Evolutionary conservation across 805 yeast genomes (phyloP).

Genomic region (Candida ponderosae): DNA sequence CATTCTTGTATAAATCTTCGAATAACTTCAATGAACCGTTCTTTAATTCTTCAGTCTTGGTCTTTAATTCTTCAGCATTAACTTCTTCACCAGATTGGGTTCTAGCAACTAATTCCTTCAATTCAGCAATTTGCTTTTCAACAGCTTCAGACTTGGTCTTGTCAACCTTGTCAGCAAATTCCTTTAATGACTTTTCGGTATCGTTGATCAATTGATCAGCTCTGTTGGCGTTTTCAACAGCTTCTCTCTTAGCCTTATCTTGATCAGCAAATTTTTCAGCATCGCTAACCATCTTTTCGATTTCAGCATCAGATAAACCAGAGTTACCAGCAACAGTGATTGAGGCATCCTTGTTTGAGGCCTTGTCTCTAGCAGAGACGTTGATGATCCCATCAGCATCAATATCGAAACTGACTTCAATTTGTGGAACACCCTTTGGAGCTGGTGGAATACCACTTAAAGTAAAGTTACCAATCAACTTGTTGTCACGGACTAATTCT

Average conservation of each 20-base stretch:
- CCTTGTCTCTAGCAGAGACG: slow-evolving; percentile 77
- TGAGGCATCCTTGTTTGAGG: slow-evolving; percentile 73
- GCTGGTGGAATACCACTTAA: slow-evolving; percentile 67
- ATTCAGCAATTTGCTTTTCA: slow-evolving; percentile 30
- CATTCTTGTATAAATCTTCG: slow-evolving; percentile 34
- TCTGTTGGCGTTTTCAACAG: slow-evolving; percentile 75
- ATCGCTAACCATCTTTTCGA: slow-evolving; percentile 51
- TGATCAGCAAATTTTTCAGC: slow-evolving; percentile 51
- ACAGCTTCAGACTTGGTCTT: slow-evolving; percentile 47
- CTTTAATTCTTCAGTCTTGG: slow-evolving; percentile 77
- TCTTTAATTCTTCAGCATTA: slow-evolving; percentile 55
- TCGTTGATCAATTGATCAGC: slow-evolving; percentile 77
- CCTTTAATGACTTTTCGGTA: slow-evolving; percentile 77
- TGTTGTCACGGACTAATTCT: slow-evolving; percentile 71
- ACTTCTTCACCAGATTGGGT: slow-evolving; percentile 57
- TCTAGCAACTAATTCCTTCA: slow-evolving; percentile 70
- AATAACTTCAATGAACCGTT: slow-evolving; percentile 70
- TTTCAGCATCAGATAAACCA: slow-evolving; percentile 56
- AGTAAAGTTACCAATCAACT: slow-evolving; percentile 69
- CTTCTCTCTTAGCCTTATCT: slow-evolving; percentile 49
- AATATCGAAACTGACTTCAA: slow-evolving; percentile 67
- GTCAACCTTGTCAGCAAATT: slow-evolving; percentile 61
- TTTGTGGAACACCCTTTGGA: slow-evolving; percentile 77
- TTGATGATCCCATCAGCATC: slow-evolving; percentile 82
- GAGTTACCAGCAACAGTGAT: slow-evolving; percentile 56